phyloP scores from a whole-genome alignment of 225 moss, liverwort and hornwort genomes.

The Polytrichum commune region DNA sequence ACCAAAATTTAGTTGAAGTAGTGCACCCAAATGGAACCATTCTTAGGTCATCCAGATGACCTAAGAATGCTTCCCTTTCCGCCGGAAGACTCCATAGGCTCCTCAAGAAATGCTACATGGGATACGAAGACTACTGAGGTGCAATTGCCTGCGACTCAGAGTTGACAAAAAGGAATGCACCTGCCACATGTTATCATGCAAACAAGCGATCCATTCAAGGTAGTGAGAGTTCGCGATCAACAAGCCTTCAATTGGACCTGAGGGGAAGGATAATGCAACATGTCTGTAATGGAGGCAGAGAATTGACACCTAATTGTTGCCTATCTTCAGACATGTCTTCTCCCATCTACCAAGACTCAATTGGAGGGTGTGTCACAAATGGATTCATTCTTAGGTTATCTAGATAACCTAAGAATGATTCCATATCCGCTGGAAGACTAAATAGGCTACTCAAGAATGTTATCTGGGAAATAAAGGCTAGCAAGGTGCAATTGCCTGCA shows the following conservation, averaged over 20 bases:
- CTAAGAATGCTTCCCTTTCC: not conserved
- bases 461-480: not conserved
- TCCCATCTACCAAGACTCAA: not conserved
- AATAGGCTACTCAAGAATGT: not conserved
- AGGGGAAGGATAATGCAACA: conserved; percentile 32
- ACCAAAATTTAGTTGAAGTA: not conserved
- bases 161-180: not conserved
- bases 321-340: too few species aligned
- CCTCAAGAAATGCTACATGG: not conserved
- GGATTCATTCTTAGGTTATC: too few species aligned
- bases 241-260: conserved; percentile 38
- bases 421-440: too few species aligned
- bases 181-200: not conserved
- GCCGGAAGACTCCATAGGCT: too few species aligned
- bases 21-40: too few species aligned
- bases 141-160: not conserved
- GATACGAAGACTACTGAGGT: not conserved
- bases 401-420: not conserved
- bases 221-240: not conserved
- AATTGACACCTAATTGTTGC: not conserved
- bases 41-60: not conserved
- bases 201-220: not conserved
- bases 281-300: conserved; percentile 48
- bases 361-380: too few species aligned
- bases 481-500: not conserved